Evolutionary conservation across 345 rosid species (phyloP).

Genomic region (Physaria fendleri): DNA sequence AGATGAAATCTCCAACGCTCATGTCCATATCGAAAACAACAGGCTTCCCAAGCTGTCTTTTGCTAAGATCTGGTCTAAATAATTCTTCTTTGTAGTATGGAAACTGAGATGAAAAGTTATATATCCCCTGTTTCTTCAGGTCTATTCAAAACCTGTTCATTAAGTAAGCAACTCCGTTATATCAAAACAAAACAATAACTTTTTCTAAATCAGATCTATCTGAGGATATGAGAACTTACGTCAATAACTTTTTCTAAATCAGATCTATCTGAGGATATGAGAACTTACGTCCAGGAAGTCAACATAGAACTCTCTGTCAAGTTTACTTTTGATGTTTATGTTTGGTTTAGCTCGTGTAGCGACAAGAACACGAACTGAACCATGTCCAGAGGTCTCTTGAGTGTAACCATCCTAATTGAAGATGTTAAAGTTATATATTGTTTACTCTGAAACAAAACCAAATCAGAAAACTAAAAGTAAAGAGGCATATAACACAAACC

Average conservation of each 20-base stretch:
- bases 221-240: conserved; percentile 32
- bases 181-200: neutral
- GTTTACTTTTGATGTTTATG: conserved; percentile 37
- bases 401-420: conserved; percentile 74
- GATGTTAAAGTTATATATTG: neutral
- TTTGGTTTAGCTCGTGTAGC: conserved; percentile 68
- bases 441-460: neutral
- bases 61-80: conserved; percentile 50
- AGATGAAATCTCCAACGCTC: conserved; percentile 88
- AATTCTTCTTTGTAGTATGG: conserved; percentile 59
- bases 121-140: conserved; percentile 57
- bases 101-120: conserved; percentile 65
- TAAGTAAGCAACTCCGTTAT: neutral
- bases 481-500: conserved; percentile 32
- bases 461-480: neutral
- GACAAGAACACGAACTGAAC: conserved; percentile 67
- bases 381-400: conserved; percentile 46
- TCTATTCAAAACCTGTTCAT: conserved; percentile 54
- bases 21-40: conserved; percentile 90
- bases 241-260: neutral
- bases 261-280: neutral
- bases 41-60: conserved; percentile 55
- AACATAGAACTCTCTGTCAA: conserved; percentile 56
- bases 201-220: neutral
- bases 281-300: conserved; percentile 79